phyloP scores from a whole-genome alignment of 1,284 basidiomycete species.

The Ganoderma meredithae region DNA sequence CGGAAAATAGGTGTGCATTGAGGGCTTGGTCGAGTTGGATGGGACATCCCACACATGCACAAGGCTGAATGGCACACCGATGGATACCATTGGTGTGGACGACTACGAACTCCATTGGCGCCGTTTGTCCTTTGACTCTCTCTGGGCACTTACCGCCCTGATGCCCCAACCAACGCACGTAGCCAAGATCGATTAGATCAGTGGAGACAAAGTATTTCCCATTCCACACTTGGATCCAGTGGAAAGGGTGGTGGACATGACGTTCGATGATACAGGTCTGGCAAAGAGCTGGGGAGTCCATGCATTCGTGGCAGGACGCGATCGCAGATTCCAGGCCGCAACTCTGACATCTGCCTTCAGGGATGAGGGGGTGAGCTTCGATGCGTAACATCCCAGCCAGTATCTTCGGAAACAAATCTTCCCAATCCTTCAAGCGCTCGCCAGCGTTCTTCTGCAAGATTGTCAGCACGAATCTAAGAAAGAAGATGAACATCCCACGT shows the following conservation, averaged over 20 bases:
- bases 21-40: background rate
- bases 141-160: background rate
- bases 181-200: background rate
- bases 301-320: background rate
- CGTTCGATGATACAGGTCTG: background rate
- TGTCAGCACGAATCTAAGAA: too few relatives aligned
- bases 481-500: too few relatives aligned
- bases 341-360: background rate
- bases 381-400: background rate
- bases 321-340: background rate
- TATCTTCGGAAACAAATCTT: background rate
- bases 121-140: background rate
- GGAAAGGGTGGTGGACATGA: background rate
- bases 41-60: too few relatives aligned
- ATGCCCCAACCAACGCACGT: background rate
- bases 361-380: background rate
- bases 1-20: background rate
- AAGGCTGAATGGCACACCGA: background rate
- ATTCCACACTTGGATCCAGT: background rate
- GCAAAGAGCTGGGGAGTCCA: background rate
- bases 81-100: constrained; percentile 4
- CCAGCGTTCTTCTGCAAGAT: background rate
- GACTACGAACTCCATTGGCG: background rate
- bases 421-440: background rate
- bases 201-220: background rate